A percentile compares a stretch with the other conserved stretches of the same genome.
Evolutionary conservation across 495 filamentous ascomycete species (phyloP).

Genomic region (Aspergillus kassunensis): DNA sequence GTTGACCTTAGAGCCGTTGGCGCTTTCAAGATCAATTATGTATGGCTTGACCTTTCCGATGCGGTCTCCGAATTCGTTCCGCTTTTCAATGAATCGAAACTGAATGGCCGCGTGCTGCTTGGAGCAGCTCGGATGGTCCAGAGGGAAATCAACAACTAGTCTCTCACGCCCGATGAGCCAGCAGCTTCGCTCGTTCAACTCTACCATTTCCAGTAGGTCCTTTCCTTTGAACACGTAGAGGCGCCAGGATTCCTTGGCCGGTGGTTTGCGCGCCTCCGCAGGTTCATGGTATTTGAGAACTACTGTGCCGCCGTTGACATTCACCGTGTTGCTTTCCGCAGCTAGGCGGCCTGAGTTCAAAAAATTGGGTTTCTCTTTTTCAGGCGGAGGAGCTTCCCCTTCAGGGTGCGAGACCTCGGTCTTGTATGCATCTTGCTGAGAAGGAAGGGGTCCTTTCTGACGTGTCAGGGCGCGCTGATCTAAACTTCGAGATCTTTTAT

Average conservation of each 20-base stretch:
- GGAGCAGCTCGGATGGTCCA: slow-evolving; percentile 87
- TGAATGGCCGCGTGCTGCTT: slow-evolving; percentile 96
- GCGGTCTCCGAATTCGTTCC: slow-evolving; percentile 81
- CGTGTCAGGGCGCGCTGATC: slow-evolving; percentile 32
- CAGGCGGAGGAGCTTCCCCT: slow-evolving; percentile 35
- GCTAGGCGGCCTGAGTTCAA: slow-evolving; percentile 76
- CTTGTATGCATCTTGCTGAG: slow-evolving; percentile 66
- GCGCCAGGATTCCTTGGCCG: slow-evolving; percentile 73
- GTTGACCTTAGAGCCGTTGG: slow-evolving; percentile 86
- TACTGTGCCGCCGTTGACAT: slow-evolving; percentile 59
- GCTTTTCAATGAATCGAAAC: slow-evolving; percentile 78
- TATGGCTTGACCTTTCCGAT: slow-evolving; percentile 82
- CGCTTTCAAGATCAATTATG: slow-evolving; percentile 88
- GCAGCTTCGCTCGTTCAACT: slow-evolving; percentile 70
- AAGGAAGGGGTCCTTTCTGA: slow-evolving; percentile 58
- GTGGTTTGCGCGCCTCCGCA: slow-evolving; percentile 83
- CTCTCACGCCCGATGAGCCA: slow-evolving; percentile 86
- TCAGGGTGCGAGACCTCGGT: slow-evolving; percentile 37
- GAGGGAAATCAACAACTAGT: slow-evolving; percentile 72
- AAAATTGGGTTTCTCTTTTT: slow-evolving; percentile 88
- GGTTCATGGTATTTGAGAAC: slow-evolving; percentile 96
- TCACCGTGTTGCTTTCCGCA: slow-evolving; percentile 81
- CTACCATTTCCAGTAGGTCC: slow-evolving; percentile 74
- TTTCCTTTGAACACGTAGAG: slow-evolving; percentile 89
- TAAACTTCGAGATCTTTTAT: slow-evolving; percentile 25